phyloP scores from a whole-genome alignment of 139 green algal genomes.

The Parachlorella kessleri region DNA sequence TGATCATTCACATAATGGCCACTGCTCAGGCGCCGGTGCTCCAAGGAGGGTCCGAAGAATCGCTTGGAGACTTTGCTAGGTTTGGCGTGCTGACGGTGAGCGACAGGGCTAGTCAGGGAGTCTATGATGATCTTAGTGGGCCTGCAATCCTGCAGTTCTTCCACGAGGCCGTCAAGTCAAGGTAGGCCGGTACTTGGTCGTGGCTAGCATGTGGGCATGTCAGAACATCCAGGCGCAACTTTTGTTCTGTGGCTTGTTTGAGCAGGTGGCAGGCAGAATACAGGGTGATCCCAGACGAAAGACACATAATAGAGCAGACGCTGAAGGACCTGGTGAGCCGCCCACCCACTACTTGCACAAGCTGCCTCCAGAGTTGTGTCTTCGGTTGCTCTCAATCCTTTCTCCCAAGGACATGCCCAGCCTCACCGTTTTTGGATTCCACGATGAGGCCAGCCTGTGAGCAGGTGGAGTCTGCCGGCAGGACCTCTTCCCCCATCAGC shows the following conservation, averaged over 20 bases:
- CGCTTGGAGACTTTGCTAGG: slow-evolving; percentile 50
- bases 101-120: slow-evolving; percentile 77
- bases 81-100: slow-evolving; percentile 90
- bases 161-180: slow-evolving; percentile 74
- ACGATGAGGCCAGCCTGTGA: too few species aligned
- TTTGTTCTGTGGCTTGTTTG: not conserved
- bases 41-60: slow-evolving; percentile 7
- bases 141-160: slow-evolving; percentile 91
- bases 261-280: slow-evolving; percentile 80
- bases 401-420: too few species aligned
- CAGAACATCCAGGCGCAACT: too few species aligned
- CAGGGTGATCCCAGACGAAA: slow-evolving; percentile 83
- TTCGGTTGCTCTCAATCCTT: too few species aligned
- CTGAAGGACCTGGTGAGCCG: slow-evolving; percentile 69
- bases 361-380: too few species aligned
- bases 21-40: slow-evolving; percentile 3
- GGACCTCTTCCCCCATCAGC: too few species aligned
- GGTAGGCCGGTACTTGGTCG: too few species aligned
- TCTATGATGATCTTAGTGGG: slow-evolving; percentile 86
- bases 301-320: slow-evolving; percentile 72
- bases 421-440: too few species aligned
- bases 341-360: too few species aligned
- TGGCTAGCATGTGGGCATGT: not conserved
- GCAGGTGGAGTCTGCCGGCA: too few species aligned
- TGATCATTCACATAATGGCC: not conserved